Base-by-base conservation (phyloP, 169 alveolate genomes). In the Eimeria tenella region DNA sequence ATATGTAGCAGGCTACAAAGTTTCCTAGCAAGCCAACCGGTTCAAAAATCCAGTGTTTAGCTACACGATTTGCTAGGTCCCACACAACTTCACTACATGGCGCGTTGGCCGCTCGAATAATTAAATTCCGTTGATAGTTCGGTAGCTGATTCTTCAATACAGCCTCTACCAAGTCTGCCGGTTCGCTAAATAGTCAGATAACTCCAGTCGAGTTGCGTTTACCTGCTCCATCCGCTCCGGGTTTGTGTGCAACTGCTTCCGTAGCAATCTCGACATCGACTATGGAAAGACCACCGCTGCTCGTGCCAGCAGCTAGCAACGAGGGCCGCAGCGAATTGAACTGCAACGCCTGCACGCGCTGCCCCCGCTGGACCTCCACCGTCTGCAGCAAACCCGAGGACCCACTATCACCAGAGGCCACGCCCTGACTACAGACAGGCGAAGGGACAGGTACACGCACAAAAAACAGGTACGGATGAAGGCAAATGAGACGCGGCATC, bases 261-360 rank as follows among this genome's bases (percentile, higher is more conserved):
- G 55, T 15, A 19, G 71, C 77, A 23, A 73, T n/a, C 70, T 91
- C 84, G 23, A 70, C 89, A 42, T 91, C 95, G 23, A 91, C 50
- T 42, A 91, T 77, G 10, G 95, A 75, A 4, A 91, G 82, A 1
- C 92, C 84, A 0, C 95, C 95, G 23, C 86, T 49, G 83, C 92
- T 81, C 56, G 91, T 23, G 25, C 95, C 95, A 1, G 91, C 95
- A 10, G 95, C 95, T n/a, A 91, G 86, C 19, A 91, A 90, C 17
- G 90, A 63, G 10, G 90, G 79, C 42, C 90, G 53, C 7, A 73
- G 55, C 1, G 95, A 63, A 77, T 77, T 91, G 73, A 91, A 91
- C 68, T 91, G 86, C 19, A 91, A 17, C 15, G 90, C 56, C 60
- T 63, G 83, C 1, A 91, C 90, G 55, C 95, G 60, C 68, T 91